Percentiles rank a stretch among this genome's conserved stretches.
phyloP scores from a whole-genome alignment of 2,329 filamentous ascomycete species.

The Penicillium sp. region DNA sequence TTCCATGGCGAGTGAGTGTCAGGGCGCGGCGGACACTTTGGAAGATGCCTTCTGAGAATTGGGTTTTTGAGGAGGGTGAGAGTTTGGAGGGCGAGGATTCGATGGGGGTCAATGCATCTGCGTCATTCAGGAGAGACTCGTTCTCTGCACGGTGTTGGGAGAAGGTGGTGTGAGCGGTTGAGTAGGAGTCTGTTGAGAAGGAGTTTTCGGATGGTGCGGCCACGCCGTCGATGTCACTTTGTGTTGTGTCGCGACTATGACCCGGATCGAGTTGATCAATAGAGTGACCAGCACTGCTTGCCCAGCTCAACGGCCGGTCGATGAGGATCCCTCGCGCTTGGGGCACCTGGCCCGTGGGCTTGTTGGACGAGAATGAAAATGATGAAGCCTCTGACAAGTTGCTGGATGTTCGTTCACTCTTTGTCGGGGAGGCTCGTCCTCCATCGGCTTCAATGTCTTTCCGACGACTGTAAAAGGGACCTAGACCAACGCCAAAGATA shows the following conservation, averaged over 20 bases:
- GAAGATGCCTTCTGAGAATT: constrained; percentile 64
- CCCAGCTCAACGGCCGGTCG: constrained; percentile 21
- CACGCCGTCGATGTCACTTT: constrained; percentile 24
- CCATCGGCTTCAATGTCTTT: constrained; percentile 19
- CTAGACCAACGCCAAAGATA: constrained; percentile 21
- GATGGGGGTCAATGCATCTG: constrained; percentile 22
- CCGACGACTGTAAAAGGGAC: constrained; percentile 21
- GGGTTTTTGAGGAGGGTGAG: constrained; percentile 34
- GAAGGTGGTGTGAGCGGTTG: constrained; percentile 48
- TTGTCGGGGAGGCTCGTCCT: constrained; percentile 46
- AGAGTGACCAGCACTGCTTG: constrained; percentile 24
- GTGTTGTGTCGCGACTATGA: constrained; percentile 18
- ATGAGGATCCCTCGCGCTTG: constrained; percentile 18
- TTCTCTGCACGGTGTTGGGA: constrained; percentile 49
- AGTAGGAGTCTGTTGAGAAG: constrained; percentile 48
- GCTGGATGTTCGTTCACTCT: constrained; percentile 53
- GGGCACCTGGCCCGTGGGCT: constrained; percentile 15
- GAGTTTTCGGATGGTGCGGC: constrained; percentile 33
- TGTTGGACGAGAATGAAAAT: constrained; percentile 39
- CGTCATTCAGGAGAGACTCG: constrained; percentile 48
- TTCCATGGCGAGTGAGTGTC: constrained; percentile 37
- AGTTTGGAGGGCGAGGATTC: constrained; percentile 29
- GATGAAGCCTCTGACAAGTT: constrained; percentile 52
- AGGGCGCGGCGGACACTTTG: constrained; percentile 64
- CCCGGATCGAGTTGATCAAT: constrained; percentile 23